Base-by-base conservation (phyloP, 345 rosid species). In the Populus simonii region DNA sequence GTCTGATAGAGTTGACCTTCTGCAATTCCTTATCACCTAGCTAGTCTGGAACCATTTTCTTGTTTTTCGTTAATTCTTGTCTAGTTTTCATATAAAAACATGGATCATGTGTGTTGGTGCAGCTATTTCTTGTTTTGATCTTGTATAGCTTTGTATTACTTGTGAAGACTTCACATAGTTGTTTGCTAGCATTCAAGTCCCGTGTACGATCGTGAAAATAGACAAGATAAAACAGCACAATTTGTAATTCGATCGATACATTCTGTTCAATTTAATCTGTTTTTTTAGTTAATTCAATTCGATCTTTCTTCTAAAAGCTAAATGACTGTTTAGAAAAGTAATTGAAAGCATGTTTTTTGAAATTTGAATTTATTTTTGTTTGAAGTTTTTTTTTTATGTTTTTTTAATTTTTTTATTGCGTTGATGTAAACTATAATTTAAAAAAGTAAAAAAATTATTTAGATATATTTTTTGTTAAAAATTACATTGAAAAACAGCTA, bases 381-480 rank as follows among this genome's bases (percentile, higher is more conserved):
- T 31, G 33, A 31, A 31, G 2, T 31, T 31, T 2, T 31, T 2
- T 33, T 33, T 33, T 4, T 33, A 33, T 33, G 35, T 0, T 3
- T 0, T 0, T 0, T 33, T 0, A 3, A 3, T 33, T 0, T 33
- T 4, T 33, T 33, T 3, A 33, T 4, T 33, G 5, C 0, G 5
- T 0, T 33, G 0, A 33, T 0, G 5, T 33, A 0, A 4, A 33
- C 0, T 33, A 33, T 33, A 4, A 33, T 33, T 3, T 33, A 0
- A 33, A 33, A 33, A 33, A 33, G 4, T 33, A 33, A 33, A 3
- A 33, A 3, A 33, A n/a, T n/a, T n/a, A n/a, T n/a, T n/a, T n/a
- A n/a, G 0, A 33, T 33, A 4, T 33, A 4, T 33, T 33, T 33
- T 33, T 0, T 0, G 4, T 33, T 33, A 4, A 33, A 33, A 33